A percentile compares a stretch with the other conserved stretches of the same genome.
Conservation (phyloP, 306 rosid genomes). For the Carpinus viminea region DNA sequence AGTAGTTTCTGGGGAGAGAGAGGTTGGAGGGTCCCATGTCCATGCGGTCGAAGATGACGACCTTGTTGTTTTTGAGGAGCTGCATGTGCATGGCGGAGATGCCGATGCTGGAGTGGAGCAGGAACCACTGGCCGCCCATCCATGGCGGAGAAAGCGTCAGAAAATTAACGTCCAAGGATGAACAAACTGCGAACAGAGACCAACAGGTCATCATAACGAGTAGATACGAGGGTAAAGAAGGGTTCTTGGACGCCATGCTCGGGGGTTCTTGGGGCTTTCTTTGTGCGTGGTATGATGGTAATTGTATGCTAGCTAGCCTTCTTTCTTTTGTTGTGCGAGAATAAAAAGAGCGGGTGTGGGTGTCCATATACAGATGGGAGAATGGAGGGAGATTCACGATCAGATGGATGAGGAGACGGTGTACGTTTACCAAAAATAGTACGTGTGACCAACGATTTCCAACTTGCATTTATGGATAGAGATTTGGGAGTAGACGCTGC, state of each 20-base stretch:
- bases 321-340: not conserved
- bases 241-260: constrained; percentile 53
- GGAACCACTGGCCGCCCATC: constrained; percentile 56
- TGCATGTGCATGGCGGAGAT: constrained; percentile 98
- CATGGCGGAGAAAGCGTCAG: not conserved
- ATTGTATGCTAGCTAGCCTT: too few species aligned
- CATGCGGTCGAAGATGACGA: constrained; percentile 67
- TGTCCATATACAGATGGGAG: too few species aligned
- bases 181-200: not conserved
- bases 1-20: constrained; percentile 42
- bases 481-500: too few species aligned
- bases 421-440: too few species aligned
- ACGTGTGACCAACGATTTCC: too few species aligned
- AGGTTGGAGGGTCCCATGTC: constrained; percentile 80
- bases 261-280: constrained; percentile 7
- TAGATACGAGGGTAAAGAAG: constrained; percentile 31
- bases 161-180: not conserved
- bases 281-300: too few species aligned
- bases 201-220: not conserved
- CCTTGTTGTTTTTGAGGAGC: constrained; percentile 59
- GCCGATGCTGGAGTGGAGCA: constrained; percentile 57
- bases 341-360: not conserved
- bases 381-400: too few species aligned
- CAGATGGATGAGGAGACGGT: too few species aligned
- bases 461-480: too few species aligned